These are phyloP conservation scores for Creolimax fragrantissima DNA, from an alignment of 78 protist species.

Conservation along the genomic window DNA sequence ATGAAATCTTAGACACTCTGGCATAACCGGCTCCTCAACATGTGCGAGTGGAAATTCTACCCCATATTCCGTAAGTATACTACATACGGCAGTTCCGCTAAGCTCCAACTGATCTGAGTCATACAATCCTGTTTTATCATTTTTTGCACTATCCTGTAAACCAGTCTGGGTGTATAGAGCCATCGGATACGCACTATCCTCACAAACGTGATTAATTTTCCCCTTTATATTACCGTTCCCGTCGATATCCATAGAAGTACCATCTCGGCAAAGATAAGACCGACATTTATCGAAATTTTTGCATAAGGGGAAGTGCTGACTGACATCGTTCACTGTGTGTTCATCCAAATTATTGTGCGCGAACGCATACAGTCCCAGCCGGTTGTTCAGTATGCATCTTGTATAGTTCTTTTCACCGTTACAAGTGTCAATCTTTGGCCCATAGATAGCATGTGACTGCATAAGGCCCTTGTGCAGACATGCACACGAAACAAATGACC, in stretches of 20 bases:
- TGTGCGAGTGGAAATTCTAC: too few species aligned
- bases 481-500: neutral
- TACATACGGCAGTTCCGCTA: too few species aligned
- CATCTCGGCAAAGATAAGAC: neutral
- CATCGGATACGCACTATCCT: neutral
- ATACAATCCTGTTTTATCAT: too few species aligned
- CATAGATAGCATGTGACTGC: neutral
- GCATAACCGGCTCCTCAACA: too few species aligned
- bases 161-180: neutral
- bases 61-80: too few species aligned
- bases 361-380: neutral
- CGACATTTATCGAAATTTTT: neutral
- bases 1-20: too few species aligned
- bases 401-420: neutral
- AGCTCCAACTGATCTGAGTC: too few species aligned
- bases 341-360: neutral
- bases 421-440: neutral
- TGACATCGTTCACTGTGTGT: neutral
- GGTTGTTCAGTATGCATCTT: neutral
- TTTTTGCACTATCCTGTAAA: neutral
- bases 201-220: neutral
- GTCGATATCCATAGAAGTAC: neutral
- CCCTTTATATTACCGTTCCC: neutral
- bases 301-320: neutral
- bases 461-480: neutral